Conservation (phyloP, 768 basidiomycete species). For the Dendrothele bispora region DNA sequence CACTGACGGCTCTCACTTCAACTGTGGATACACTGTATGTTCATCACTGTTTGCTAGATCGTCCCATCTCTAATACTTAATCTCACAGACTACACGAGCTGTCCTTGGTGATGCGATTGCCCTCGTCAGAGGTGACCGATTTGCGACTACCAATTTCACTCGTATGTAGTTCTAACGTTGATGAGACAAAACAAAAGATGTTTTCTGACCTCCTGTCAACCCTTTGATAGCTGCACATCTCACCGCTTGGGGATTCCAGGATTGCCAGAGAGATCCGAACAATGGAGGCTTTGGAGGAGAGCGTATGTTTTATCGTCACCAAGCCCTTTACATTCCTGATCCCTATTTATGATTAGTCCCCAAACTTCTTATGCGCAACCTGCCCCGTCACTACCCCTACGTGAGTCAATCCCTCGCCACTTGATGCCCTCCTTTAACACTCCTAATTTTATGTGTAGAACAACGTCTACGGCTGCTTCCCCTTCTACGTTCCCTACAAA, state of each 20-base stretch:
- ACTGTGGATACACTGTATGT: conserved; percentile 67
- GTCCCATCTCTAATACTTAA: neutral
- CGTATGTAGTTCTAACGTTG: conserved; percentile 42
- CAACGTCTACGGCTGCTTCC: conserved; percentile 60
- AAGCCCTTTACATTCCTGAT: neutral
- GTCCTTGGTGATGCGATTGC: conserved; percentile 80
- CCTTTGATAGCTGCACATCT: conserved; percentile 60
- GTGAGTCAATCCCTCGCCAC: conserved; percentile 17
- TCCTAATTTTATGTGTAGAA: no score
- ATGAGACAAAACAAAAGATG: neutral
- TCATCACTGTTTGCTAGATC: neutral
- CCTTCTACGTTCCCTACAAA: conserved; percentile 58
- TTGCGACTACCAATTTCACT: conserved; percentile 74
- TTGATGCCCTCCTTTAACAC: neutral
- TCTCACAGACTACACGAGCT: conserved; percentile 60
- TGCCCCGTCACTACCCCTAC: conserved; percentile 41
- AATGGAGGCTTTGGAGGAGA: conserved; percentile 38
- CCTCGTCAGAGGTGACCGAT: conserved; percentile 77
- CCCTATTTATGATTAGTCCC: conserved; percentile 29
- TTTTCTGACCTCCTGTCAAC: neutral
- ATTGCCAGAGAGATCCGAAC: conserved; percentile 37
- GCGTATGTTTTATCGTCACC: conserved; percentile 21
- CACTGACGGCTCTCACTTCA: conserved; percentile 70
- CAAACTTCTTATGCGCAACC: conserved; percentile 41
- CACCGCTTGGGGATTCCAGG: conserved; percentile 78